Base-by-base conservation (phyloP, 305 asterid species). In the Fraxinus latifolia region DNA sequence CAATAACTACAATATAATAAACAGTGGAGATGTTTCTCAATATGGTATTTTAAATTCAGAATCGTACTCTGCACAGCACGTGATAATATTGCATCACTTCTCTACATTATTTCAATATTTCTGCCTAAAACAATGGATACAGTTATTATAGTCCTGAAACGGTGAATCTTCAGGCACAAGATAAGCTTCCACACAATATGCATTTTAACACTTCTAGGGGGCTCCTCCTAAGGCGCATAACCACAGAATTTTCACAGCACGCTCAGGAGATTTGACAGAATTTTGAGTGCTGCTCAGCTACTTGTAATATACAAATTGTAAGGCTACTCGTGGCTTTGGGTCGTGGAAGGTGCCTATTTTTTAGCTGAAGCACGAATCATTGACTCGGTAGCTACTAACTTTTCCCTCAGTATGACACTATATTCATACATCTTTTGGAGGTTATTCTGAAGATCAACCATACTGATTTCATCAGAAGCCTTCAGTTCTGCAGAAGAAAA, bases 371-470 rank as follows among this genome's bases (percentile, higher is more conserved):
- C 81, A 82, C 15, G 82, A 80, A 80, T 85, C 77, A 55, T 78
- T 3, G 89, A 84, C 67, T 84, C 89, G 23, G 89, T 87, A 71
- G 88, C 85, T 27, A 87, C 81, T 77, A 89, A 81, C 87, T 86
- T 87, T 74, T 91, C 93, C 85, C 91, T 87, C 89, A 89, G 80
- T 85, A 85, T 15, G 50, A 79, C 89, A 79, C 91, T 90, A 82
- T 90, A 92, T 80, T 92, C 88, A 33, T 87, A 89, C 77, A 92
- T 79, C 42, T 84, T 84, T 80, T 87, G 88, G 44, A 92, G 87
- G 83, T 84, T 83, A 53, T 87, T 88, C 86, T 93, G 93, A 79
- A 94, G 87, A 88, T 89, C 92, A 44, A 72, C 37, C 80, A 89
- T 80, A 53, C 83, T 86, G 39, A 85, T 84, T 81, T 91, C 90